Base-by-base conservation (phyloP, 768 basidiomycete species). In the Coprinellus aureogranulatus region DNA sequence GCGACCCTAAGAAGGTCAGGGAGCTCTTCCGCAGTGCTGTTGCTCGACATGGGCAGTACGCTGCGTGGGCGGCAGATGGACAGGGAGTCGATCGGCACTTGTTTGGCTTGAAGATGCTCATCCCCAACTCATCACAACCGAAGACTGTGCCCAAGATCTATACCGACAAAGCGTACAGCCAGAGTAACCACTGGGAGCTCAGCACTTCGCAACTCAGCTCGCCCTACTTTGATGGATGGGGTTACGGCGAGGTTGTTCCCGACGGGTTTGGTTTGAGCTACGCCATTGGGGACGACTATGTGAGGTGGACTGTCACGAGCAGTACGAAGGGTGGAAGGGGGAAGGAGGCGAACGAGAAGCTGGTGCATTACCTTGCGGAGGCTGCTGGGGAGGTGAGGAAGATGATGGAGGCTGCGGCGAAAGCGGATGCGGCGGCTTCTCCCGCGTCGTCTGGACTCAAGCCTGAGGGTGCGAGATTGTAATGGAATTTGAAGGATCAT, bases 21-120 rank as follows among this genome's bases (percentile, higher is more conserved):
- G 71, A 70, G 37, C 78, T 94, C 31, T 92, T 97, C 78, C 80
- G 84, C 55, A 76, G 74, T 8, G 97, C 97, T 0, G 86, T 86
- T 1, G 70, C 77, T n/a, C 78, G 94, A 20, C 97, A 99, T 73
- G 77, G 91, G 63, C 82, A 90, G 71, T 98, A 98, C 68, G 84
- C 89, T 2, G 77, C 81, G 2, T 95, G 93, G 90, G 95, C 96
- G 0, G 91, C 94, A 1, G 92, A 96, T 59, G 97, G 90, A 1
- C 87, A 91, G 70, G 97, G 95, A 45, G 93, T 99, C 22, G 96
- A 98, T 72, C 81, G 96, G 31, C 97, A 99, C 72, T 75, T 98
- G 59, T 98, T 95, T 71, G 97, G 95, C 8, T 75, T 99, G 64
- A 95, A 91, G 77, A 89, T 87, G 77, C 68, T 44, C 42, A 76